Conservation (phyloP, 169 alveolate genomes). For the Plasmodium gallinaceum region DNA sequence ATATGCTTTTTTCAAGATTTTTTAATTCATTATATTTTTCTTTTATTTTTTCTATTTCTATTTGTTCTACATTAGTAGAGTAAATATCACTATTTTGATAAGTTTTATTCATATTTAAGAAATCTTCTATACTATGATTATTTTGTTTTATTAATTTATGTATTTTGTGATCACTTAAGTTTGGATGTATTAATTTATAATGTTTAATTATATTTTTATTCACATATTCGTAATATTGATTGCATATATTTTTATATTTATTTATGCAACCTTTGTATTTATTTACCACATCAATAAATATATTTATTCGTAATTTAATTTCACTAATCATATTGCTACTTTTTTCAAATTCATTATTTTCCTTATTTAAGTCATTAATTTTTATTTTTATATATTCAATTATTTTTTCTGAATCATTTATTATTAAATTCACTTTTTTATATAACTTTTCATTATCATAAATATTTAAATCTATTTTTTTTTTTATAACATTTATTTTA, state of each 20-base stretch:
- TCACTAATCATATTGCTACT: constrained; percentile 32
- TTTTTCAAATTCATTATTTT: constrained; percentile 26
- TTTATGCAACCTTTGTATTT: constrained; percentile 46
- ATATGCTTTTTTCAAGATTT: constrained; percentile 29
- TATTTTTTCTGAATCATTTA: constrained; percentile 20
- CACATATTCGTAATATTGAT: constrained; percentile 51
- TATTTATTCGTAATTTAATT: constrained; percentile 46
- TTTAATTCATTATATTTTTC: constrained; percentile 48
- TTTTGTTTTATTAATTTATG: constrained; percentile 22
- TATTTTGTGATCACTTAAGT: constrained; percentile 21
- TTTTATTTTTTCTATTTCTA: constrained; percentile 47
- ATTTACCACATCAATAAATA: constrained; percentile 53
- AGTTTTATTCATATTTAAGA: constrained; percentile 24
- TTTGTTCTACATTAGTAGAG: constrained; percentile 15
- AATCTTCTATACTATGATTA: constrained; percentile 22
- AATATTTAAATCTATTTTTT: constrained; percentile 55
- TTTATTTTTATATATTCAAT: constrained; percentile 9
- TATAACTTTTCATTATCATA: constrained; percentile 48
- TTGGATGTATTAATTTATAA: constrained; percentile 40
- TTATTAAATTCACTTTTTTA: constrained; percentile 18
- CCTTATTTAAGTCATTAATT: constrained; percentile 8
- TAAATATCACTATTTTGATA: not conserved
- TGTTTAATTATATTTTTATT: constrained; percentile 53
- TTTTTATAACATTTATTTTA: constrained; percentile 47
- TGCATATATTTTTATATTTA: constrained; percentile 53